Percentiles rank a stretch among this genome's conserved stretches.
These are phyloP conservation scores for Nitzschia inconspicua DNA, from an alignment of 108 stramenopile species.

Conservation along the genomic window DNA sequence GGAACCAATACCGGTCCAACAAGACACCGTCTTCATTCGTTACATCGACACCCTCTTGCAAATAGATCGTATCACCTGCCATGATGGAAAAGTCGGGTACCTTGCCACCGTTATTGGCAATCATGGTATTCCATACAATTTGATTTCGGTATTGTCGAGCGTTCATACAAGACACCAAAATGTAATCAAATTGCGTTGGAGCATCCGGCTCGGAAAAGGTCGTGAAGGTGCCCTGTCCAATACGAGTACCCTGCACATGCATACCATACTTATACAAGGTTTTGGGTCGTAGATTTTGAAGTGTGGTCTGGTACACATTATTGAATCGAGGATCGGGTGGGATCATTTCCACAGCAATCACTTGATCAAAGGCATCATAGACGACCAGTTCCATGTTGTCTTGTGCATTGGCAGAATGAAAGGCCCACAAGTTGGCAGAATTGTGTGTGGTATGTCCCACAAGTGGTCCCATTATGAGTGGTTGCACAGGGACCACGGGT, in stretches of 20 bases:
- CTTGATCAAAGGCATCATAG: not conserved
- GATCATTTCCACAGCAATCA: not conserved
- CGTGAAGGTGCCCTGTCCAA: constrained; percentile 13
- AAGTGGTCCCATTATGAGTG: constrained; percentile 16
- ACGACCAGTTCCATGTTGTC: constrained; percentile 12
- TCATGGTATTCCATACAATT: constrained; percentile 19
- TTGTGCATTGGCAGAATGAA: not conserved
- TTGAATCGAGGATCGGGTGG: no score
- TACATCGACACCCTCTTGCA: constrained; percentile 17
- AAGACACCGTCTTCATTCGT: constrained; percentile 5
- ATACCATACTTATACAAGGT: constrained; percentile 17
- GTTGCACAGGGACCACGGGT: not conserved
- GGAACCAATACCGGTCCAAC: constrained; percentile 21
- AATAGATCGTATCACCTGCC: constrained; percentile 28
- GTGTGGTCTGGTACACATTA: not conserved
- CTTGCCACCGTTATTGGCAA: not conserved
- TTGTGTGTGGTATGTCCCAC: constrained; percentile 27
- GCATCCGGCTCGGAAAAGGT: not conserved
- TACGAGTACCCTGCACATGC: constrained; percentile 1
- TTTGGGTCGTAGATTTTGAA: constrained; percentile 1
- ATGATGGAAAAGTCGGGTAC: constrained; percentile 22
- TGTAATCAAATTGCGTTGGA: constrained; percentile 9
- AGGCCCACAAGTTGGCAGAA: constrained; percentile 16
- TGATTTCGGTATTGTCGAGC: constrained; percentile 5
- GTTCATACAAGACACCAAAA: constrained; percentile 25